Evolutionary conservation across 768 basidiomycete species (phyloP).

Genomic region (Pisolithus orientalis): DNA sequence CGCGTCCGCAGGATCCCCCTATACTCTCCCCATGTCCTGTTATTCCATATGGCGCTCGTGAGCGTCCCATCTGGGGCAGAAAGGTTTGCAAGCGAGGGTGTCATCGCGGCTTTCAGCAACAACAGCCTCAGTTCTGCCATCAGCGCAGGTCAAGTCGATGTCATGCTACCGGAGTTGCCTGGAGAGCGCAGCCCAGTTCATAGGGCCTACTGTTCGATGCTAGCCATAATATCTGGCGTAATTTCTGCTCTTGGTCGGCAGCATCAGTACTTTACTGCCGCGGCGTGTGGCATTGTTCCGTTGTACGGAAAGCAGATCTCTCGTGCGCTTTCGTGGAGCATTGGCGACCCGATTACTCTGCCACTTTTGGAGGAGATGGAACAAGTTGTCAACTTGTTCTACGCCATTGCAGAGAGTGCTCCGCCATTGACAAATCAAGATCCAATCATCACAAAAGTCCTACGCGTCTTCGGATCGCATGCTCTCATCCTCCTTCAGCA

Average conservation of each 20-base stretch:
- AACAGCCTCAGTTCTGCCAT: slow-evolving; percentile 74
- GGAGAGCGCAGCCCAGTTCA: slow-evolving; percentile 78
- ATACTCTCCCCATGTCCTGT: slow-evolving; percentile 72
- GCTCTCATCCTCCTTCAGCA: slow-evolving; percentile 77
- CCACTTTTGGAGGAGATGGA: slow-evolving; percentile 81
- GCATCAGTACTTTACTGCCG: slow-evolving; percentile 76
- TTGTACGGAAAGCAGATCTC: slow-evolving; percentile 78
- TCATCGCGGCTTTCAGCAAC: slow-evolving; percentile 76
- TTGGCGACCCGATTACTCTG: slow-evolving; percentile 69
- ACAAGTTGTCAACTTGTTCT: slow-evolving; percentile 71
- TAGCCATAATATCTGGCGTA: slow-evolving; percentile 71
- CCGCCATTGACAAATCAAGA: slow-evolving; percentile 15
- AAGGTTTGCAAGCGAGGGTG: slow-evolving; percentile 76
- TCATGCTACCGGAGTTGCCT: slow-evolving; percentile 60
- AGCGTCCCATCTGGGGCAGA: slow-evolving; percentile 75
- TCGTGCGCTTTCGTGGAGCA: slow-evolving; percentile 75
- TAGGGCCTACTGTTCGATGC: slow-evolving; percentile 76
- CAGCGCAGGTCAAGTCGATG: slow-evolving; percentile 66
- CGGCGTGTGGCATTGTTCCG: slow-evolving; percentile 81
- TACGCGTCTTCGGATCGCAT: slow-evolving; percentile 61
- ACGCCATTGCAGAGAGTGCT: slow-evolving; percentile 55
- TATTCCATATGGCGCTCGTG: slow-evolving; percentile 83
- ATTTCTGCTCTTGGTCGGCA: slow-evolving; percentile 55
- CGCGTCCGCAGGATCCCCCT: slow-evolving; percentile 58
- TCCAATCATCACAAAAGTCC: slow-evolving; percentile 54